Base-by-base conservation (phyloP, 2,329 filamentous ascomycete species). In the Pseudogymnoascus sp. region DNA sequence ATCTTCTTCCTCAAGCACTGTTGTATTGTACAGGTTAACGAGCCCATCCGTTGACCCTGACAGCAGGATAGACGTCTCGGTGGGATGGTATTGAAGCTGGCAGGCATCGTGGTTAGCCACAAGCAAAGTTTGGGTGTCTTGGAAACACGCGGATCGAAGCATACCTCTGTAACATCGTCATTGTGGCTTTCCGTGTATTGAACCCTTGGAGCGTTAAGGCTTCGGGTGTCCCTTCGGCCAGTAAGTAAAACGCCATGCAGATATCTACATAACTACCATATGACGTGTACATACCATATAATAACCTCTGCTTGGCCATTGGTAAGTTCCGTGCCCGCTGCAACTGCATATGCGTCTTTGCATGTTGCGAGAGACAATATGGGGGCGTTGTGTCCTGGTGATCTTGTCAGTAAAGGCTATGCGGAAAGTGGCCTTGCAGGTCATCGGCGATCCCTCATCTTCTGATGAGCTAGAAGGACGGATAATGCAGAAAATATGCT, bases 21-120 rank as follows among this genome's bases (percentile, higher is more conserved):
- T 80, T 16, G 85, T 88, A 76, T 95, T 87, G 76, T 89, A 90
- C 54, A 93, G 79, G 71, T 90, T 92, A 70, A 93, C 82, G 1
- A 93, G 82, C 6, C 90, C 90, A 75, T 95, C 90, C 13, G 90
- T 93, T 39, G 89, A 91, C 48, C 89, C 89, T 1, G 89, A 91
- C 10, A 93, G 80, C 5, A 93, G 81, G 14, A 90, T 78, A 51
- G 83, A 80, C 0, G 83, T 80, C 60, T 83, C 78, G 2, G 75
- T 77, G 0, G 87, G 86, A 74, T 90, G 86, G 70, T 87, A 86
- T 71, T 81, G 79, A 1, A 87, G 75, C 79, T 85, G 72, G 13
- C 39, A 28, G 16, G 11, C 8, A 16, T 41, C 21, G 2, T 23
- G 28, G 39, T 61, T 19, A 43, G 39, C 23, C 60, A 43, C 2